phyloP scores from a whole-genome alignment of 495 filamentous ascomycete genomes.

The Aspergillus asperescens region DNA sequence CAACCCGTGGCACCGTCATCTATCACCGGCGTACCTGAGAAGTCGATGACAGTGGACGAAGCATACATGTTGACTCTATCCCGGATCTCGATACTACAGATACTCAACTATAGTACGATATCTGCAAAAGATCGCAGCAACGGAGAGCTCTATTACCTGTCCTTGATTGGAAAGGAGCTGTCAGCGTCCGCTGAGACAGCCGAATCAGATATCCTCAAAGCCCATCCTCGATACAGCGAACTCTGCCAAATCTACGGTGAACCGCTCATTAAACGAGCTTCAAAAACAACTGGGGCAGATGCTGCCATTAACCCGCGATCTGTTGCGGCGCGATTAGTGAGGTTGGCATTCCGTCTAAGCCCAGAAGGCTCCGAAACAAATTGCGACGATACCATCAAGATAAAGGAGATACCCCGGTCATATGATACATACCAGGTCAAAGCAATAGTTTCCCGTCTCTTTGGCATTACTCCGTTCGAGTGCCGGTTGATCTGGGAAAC shows the following conservation, averaged over 20 bases:
- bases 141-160: conserved; percentile 89
- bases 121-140: conserved; percentile 68
- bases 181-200: conserved; percentile 51
- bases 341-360: conserved; percentile 50
- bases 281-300: conserved; percentile 15
- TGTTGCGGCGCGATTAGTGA: conserved; percentile 69
- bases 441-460: conserved; percentile 66
- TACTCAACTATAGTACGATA: conserved; percentile 76
- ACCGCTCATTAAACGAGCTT: conserved; percentile 47
- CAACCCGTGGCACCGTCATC: conserved; percentile 41
- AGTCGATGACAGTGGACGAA: conserved; percentile 57
- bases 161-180: conserved; percentile 68
- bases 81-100: conserved; percentile 60
- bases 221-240: conserved; percentile 64
- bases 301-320: conserved; percentile 52
- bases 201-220: conserved; percentile 47
- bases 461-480: conserved; percentile 56
- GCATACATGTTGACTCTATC: conserved; percentile 82
- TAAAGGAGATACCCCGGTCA: conserved; percentile 63
- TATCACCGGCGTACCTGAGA: conserved; percentile 34
- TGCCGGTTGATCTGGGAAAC: conserved; percentile 74
- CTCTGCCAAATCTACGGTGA: conserved; percentile 70
- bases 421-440: conserved; percentile 78
- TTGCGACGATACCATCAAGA: conserved; percentile 9
- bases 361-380: not conserved